These are phyloP conservation scores for Colletotrichum tanaceti DNA, from an alignment of 2,329 filamentous ascomycete genomes.

Conservation along the genomic window DNA sequence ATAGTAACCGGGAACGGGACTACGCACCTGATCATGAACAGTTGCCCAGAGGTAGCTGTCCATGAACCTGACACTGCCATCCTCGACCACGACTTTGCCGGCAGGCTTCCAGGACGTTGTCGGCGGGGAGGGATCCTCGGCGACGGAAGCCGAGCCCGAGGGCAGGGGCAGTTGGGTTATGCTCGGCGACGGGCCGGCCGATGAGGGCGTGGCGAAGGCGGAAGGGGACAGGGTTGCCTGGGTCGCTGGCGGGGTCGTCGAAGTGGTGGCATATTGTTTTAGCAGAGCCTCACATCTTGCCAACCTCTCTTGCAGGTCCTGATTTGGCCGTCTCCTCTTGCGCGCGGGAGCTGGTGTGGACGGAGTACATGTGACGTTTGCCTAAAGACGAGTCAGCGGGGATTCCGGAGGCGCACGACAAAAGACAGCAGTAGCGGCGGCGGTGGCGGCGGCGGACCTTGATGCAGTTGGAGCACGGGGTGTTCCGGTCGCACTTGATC, in stretches of 20 bases:
- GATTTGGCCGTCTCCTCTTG: slow-evolving; percentile 69
- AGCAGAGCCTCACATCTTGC: slow-evolving; percentile 69
- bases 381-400: slow-evolving; percentile 52
- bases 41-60: slow-evolving; percentile 66
- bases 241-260: slow-evolving; percentile 41
- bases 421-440: background rate
- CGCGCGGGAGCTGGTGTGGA: slow-evolving; percentile 70
- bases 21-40: slow-evolving; percentile 67
- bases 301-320: slow-evolving; percentile 70
- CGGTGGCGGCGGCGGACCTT: slow-evolving; percentile 57
- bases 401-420: background rate
- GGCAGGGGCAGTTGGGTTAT: slow-evolving; percentile 40
- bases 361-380: slow-evolving; percentile 69
- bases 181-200: slow-evolving; percentile 32
- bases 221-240: slow-evolving; percentile 28
- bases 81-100: slow-evolving; percentile 67
- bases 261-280: slow-evolving; percentile 64
- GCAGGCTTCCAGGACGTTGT: slow-evolving; percentile 55
- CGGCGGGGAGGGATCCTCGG: slow-evolving; percentile 43
- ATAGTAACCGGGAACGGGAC: too few relatives aligned
- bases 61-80: slow-evolving; percentile 67
- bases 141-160: slow-evolving; percentile 40
- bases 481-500: slow-evolving; percentile 71
- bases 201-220: slow-evolving; percentile 28
- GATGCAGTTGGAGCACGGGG: slow-evolving; percentile 69